These are phyloP conservation scores for Ballota nigra DNA, from an alignment of 257 asterid species.

Conservation along the genomic window DNA sequence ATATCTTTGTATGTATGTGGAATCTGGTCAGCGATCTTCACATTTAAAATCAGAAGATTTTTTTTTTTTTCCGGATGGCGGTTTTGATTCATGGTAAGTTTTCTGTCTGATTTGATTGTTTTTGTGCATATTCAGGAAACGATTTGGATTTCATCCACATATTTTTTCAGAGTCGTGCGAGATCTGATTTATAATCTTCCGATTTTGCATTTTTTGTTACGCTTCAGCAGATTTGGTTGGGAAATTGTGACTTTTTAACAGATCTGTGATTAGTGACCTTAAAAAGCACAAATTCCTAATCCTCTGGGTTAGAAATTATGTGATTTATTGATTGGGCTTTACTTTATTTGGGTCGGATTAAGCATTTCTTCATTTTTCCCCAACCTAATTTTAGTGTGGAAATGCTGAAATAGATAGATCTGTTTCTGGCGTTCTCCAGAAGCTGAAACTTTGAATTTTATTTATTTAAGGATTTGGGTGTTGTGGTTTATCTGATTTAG, in stretches of 20 bases:
- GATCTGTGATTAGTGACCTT: conserved; percentile 15
- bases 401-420: background rate
- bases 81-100: conserved; percentile 18
- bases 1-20: conserved; percentile 5
- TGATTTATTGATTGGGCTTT: background rate
- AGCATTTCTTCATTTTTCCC: background rate
- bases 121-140: background rate
- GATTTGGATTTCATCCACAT: background rate
- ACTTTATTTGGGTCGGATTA: background rate
- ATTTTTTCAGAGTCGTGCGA: background rate
- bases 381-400: background rate
- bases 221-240: background rate
- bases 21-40: background rate
- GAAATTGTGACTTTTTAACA: background rate
- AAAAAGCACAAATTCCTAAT: background rate
- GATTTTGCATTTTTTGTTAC: background rate
- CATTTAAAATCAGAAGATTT: background rate
- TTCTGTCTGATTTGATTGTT: background rate
- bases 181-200: conserved; percentile 10
- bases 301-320: background rate
- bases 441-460: background rate
- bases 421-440: background rate
- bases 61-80: background rate
- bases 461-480: background rate
- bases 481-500: background rate